phyloP scores from a whole-genome alignment of 2,329 filamentous ascomycete genomes.

The Botrytis pseudocinerea region DNA sequence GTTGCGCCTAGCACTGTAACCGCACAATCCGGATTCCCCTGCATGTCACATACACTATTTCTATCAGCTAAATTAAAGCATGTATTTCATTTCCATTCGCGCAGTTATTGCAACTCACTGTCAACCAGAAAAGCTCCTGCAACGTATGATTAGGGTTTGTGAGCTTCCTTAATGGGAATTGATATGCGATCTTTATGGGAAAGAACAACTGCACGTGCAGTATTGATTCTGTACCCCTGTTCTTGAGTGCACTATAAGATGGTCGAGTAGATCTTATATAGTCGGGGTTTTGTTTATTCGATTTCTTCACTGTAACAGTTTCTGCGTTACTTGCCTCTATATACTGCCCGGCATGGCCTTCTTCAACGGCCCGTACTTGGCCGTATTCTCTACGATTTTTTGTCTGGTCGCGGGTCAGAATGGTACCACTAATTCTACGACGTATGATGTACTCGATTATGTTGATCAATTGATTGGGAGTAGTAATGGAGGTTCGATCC shows the following conservation, averaged over 20 bases:
- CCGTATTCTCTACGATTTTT: conserved; percentile 14
- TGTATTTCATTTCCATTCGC: background rate
- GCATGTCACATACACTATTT: conserved; percentile 19
- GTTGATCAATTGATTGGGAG: conserved; percentile 57
- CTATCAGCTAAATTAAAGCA: conserved; percentile 8
- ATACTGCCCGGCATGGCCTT: conserved; percentile 24
- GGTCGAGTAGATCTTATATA: conserved; percentile 11
- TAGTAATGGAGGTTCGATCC: conserved; percentile 50
- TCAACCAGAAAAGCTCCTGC: background rate
- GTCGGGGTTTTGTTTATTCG: background rate
- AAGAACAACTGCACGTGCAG: background rate
- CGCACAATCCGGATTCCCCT: conserved; percentile 3
- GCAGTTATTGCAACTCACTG: background rate
- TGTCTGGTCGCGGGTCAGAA: conserved; percentile 27
- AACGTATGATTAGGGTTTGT: conserved; percentile 5
- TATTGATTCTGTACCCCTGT: background rate
- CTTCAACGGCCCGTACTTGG: background rate
- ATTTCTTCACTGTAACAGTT: background rate
- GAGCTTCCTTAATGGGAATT: conserved; percentile 16
- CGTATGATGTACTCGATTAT: conserved; percentile 44
- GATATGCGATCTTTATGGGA: background rate
- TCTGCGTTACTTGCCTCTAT: background rate
- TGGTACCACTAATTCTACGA: conserved; percentile 25
- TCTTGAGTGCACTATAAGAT: background rate
- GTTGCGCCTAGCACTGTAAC: background rate